Base-by-base conservation (phyloP, 2,329 filamentous ascomycete genomes). In the Falciphora oryzae region DNA sequence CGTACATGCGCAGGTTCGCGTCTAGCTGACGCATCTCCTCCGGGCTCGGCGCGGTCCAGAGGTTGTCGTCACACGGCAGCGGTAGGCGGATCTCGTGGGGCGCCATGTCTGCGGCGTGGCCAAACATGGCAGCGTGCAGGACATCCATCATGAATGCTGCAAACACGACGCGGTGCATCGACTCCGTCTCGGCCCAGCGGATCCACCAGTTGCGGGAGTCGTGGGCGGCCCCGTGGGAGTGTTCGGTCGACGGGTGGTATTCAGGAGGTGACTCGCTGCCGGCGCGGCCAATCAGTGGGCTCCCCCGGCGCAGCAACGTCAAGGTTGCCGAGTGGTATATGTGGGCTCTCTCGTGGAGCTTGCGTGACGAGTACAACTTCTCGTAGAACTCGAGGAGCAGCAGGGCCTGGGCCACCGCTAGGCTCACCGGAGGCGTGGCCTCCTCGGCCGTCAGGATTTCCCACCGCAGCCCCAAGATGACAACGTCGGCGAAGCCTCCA, bases 71-170 rank as follows among this genome's bases (percentile, higher is more conserved):
- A 73, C 93, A 97, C 0, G 93, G 93, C 5, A 97, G 79, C 0
- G 91, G 91, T 5, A 97, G 81, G 6, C 91, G 87, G 77, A 97
- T 90, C 75, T 97, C 93, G 71, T 96, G 91, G 1, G 92, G 91
- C 1, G 92, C 90, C 92, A 97, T 96, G 66, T 93, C 91, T 0
- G 92, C 92, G 0, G 89, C 88, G 73, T 97, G 93, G 0, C 93
- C 93, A 71, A 97, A 97, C 87, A 97, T 95, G 28, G 91, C 93
- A 1, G 92, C 92, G 73, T 97, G 93, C 0, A 91, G 89, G 8
- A 92, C 90, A 72, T 97, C 93, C 72, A 96, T 86, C 71, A 96
- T 90, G 73, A 97, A 97, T 0, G 93, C 92, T 0, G 88, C 92
- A 76, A 95, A 97, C 0, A 93, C 92, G 2, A 92, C 92, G 63